Conservation (phyloP, 768 basidiomycete genomes). For the Pholiota molesta region DNA sequence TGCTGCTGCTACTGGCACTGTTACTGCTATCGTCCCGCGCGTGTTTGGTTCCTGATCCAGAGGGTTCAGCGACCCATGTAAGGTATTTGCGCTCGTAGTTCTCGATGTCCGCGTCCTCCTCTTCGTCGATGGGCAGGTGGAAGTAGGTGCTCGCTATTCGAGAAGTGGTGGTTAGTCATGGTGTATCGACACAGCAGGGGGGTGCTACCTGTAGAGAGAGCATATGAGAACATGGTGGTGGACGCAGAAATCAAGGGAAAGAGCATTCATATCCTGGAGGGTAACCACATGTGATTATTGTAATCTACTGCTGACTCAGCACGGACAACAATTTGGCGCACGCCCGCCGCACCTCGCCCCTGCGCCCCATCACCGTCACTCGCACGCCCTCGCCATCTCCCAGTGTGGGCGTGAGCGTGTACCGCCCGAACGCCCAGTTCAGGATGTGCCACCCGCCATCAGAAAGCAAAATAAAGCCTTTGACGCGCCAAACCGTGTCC, state of each 20-base stretch:
- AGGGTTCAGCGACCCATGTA: constrained; percentile 50
- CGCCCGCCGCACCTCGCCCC: constrained; percentile 72
- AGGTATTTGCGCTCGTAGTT: constrained; percentile 48
- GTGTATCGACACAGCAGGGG: background rate
- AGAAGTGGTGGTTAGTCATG: constrained; percentile 7
- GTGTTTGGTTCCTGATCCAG: constrained; percentile 24
- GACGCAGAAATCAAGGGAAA: constrained; percentile 8
- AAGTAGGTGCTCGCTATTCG: constrained; percentile 61
- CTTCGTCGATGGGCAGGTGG: constrained; percentile 63
- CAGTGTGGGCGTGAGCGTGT: constrained; percentile 53
- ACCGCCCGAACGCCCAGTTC: constrained; percentile 95
- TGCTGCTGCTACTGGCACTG: background rate
- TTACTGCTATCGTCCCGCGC: background rate
- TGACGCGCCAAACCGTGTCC: constrained; percentile 79
- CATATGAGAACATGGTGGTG: constrained; percentile 47
- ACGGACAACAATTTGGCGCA: constrained; percentile 54
- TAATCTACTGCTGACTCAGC: constrained; percentile 18
- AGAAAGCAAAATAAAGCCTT: constrained; percentile 75
- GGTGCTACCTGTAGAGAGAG: constrained; percentile 41
- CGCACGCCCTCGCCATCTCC: constrained; percentile 42
- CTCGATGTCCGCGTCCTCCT: constrained; percentile 50
- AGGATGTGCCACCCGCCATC: constrained; percentile 52
- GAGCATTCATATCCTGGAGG: background rate
- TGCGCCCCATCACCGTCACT: constrained; percentile 91
- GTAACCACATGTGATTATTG: constrained; percentile 12